Conservation (phyloP, 1,139 yeast species). For the Diutina neorugosa region DNA sequence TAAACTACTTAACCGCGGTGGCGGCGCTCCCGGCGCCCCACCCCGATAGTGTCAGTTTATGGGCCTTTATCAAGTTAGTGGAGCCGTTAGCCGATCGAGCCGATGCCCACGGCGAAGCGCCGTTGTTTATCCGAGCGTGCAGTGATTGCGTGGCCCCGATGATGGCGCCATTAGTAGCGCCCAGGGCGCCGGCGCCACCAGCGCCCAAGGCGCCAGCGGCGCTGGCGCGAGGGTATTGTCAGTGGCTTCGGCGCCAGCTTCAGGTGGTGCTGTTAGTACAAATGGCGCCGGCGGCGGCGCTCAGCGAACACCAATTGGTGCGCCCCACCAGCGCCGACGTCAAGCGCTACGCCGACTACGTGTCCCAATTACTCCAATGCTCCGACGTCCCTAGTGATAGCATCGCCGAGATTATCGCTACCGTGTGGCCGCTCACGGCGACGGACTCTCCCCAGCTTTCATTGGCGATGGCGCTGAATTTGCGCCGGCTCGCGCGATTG, state of each 20-base stretch:
- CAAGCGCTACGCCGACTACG: not conserved
- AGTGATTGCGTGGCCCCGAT: not conserved
- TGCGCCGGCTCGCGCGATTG: not conserved
- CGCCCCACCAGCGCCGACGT: not conserved
- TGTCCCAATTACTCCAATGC: not conserved
- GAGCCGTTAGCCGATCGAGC: not conserved
- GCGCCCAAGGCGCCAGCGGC: not conserved
- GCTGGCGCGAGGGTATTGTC: not conserved
- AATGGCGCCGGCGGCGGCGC: not conserved
- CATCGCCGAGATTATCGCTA: not conserved
- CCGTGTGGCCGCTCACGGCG: not conserved
- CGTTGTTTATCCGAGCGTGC: not conserved
- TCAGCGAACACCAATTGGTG: not conserved
- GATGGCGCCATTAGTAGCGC: not conserved
- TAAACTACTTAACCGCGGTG: not conserved
- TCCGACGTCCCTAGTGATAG: not conserved
- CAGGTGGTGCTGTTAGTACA: not conserved
- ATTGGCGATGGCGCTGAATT: not conserved
- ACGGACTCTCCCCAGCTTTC: not conserved
- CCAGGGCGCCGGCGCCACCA: not conserved
- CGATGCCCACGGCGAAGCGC: not conserved
- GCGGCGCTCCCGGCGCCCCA: not conserved
- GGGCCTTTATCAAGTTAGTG: not conserved
- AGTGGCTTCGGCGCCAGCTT: not conserved
- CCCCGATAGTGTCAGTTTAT: not conserved